Evolutionary conservation across 2,329 filamentous ascomycete genomes (phyloP).

Genomic region (Corynespora cassiicola): DNA sequence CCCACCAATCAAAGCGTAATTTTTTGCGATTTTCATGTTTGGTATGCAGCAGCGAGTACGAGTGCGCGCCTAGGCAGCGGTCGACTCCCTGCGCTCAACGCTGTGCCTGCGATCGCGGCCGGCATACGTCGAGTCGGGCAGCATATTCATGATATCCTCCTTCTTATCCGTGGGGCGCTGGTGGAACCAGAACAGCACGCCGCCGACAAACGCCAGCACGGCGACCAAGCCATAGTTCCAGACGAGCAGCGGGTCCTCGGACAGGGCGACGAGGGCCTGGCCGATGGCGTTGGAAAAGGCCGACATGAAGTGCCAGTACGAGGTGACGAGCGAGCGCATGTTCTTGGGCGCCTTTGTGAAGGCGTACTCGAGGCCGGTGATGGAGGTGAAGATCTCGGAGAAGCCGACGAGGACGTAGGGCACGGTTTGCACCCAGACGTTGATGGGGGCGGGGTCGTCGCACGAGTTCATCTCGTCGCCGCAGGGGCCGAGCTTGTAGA

Average conservation of each 20-base stretch:
- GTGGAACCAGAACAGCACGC: conserved; percentile 70
- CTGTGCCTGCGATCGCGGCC: conserved; percentile 39
- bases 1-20: no score
- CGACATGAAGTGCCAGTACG: conserved; percentile 73
- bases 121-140: conserved; percentile 43
- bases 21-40: no score
- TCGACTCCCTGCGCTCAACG: no score
- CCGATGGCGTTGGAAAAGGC: conserved; percentile 73
- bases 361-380: conserved; percentile 75
- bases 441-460: conserved; percentile 64
- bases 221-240: conserved; percentile 76
- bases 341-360: conserved; percentile 80
- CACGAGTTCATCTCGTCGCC: conserved; percentile 63
- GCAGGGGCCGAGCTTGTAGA: conserved; percentile 70
- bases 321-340: conserved; percentile 78
- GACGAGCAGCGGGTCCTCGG: conserved; percentile 69
- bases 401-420: conserved; percentile 61
- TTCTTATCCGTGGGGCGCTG: conserved; percentile 70
- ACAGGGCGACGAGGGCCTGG: conserved; percentile 70
- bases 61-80: no score
- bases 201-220: conserved; percentile 67
- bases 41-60: no score
- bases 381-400: conserved; percentile 64
- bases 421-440: conserved; percentile 63
- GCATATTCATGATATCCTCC: conserved; percentile 75